Evolutionary conservation across 129 eudicot species (phyloP), one percentile per base, ranked within the genome.

Genomic region (Scalesia atractyloides): DNA sequence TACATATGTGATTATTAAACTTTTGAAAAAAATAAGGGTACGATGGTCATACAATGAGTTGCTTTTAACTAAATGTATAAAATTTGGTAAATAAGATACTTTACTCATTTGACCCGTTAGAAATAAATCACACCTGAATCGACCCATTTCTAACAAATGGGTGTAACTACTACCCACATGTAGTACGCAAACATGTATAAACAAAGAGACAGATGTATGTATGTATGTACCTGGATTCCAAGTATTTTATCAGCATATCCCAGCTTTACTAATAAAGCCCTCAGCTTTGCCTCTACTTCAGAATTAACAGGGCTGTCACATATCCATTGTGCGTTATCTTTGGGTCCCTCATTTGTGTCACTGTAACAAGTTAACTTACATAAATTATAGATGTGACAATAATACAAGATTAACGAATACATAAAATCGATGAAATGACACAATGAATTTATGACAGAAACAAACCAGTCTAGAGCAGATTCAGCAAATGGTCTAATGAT

Each of bases 401-500:
- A 13, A 37, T 47, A 68, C 3, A 72, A 41, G 49, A 26, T 22
- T 34, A 11, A 53, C 17, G 26, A 11, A 54, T 70, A 30, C 36
- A 51, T n/a, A 62, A 69, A 1, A 19, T 13, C 24, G 39, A 41
- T 52, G 63, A 10, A 62, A 66, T 72, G 49, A 70, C 7, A 10
- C 57, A 7, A 12, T 63, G 48, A 52, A 62, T 53, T 20, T 16
- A 53, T 47, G 44, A 30, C 4, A 70, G 14, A 59, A 44, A 84
- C 85, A 70, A 79, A 92, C 98, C 96, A 53, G 48, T 84, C 88
- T 39, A 92, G 76, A 77, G 87, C 96, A 82, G 91, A 87, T 84
- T 92, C 98, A 39, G 96, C 98, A 82, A 92, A 92, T 10, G 98
- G 98, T 79, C 96, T 83, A 91, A 92, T 92, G 79, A 92, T 83